A percentile compares a stretch with the other conserved stretches of the same genome.
These are phyloP conservation scores for Neurospora intermedia DNA, from an alignment of 495 filamentous ascomycete species.

Conservation along the genomic window DNA sequence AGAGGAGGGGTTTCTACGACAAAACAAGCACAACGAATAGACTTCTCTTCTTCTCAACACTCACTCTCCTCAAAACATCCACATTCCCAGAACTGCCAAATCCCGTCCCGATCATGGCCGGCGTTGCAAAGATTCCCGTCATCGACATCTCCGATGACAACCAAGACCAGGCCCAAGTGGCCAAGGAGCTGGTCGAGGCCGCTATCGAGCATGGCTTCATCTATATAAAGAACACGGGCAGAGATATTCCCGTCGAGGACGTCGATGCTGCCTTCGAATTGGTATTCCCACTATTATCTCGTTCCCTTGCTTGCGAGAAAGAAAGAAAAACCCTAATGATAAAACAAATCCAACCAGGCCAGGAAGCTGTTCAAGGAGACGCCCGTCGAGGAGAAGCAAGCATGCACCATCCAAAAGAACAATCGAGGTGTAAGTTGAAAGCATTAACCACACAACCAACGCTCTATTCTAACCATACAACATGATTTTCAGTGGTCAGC, in stretches of 20 bases:
- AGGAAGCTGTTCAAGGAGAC: slow-evolving; percentile 60
- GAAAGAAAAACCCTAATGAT: neutral
- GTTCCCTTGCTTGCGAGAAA: neutral
- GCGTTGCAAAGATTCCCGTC: slow-evolving; percentile 55
- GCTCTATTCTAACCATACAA: neutral
- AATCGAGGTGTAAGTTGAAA: slow-evolving; percentile 51
- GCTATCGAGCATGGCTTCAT: slow-evolving; percentile 77
- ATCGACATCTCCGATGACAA: slow-evolving; percentile 60
- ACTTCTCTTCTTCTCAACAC: neutral
- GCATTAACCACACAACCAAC: neutral
- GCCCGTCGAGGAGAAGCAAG: slow-evolving; percentile 58
- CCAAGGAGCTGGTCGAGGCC: slow-evolving; percentile 66
- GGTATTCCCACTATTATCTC: slow-evolving; percentile 32
- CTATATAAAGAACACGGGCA: slow-evolving; percentile 62
- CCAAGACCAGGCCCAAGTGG: slow-evolving; percentile 39
- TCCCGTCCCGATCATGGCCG: slow-evolving; percentile 21
- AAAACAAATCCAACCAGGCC: slow-evolving; percentile 40
- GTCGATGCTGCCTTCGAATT: slow-evolving; percentile 67
- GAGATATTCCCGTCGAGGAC: slow-evolving; percentile 52
- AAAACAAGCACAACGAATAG: neutral
- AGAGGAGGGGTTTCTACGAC: neutral
- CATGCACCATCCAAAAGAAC: slow-evolving; percentile 60
- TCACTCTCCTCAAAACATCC: neutral
- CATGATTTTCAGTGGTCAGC: slow-evolving; percentile 49
- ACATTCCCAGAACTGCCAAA: neutral